Conservation (phyloP, 2,329 filamentous ascomycete species). For the Paraconiothyrium brasiliense region DNA sequence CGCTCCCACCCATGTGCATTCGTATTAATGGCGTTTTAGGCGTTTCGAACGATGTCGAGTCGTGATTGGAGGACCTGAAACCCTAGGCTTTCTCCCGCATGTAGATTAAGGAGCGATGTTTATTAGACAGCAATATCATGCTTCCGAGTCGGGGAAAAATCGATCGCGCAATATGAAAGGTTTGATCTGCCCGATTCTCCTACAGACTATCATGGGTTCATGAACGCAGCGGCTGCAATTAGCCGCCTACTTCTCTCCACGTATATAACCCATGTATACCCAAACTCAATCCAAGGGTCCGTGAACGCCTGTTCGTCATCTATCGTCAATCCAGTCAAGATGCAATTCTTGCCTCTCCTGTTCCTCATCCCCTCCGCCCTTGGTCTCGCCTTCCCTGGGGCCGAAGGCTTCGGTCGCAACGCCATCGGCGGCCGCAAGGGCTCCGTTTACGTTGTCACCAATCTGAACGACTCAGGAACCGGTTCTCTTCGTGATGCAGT, state of each 20-base stretch:
- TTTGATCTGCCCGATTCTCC: not conserved
- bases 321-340: slow-evolving; percentile 3
- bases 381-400: slow-evolving; percentile 58
- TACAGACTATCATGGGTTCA: not conserved
- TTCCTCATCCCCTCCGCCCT: slow-evolving; percentile 21
- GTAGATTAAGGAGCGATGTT: slow-evolving; percentile 13
- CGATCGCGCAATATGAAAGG: not conserved
- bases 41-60: not conserved
- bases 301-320: not conserved
- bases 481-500: slow-evolving; percentile 63
- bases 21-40: slow-evolving; percentile 3
- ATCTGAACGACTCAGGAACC: slow-evolving; percentile 58
- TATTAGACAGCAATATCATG: not conserved
- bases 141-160: slow-evolving; percentile 10
- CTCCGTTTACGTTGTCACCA: slow-evolving; percentile 60
- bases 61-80: slow-evolving; percentile 20
- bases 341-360: slow-evolving; percentile 16
- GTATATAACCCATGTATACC: not conserved
- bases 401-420: slow-evolving; percentile 60
- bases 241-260: not conserved
- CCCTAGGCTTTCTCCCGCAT: slow-evolving; percentile 14
- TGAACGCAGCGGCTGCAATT: no score
- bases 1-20: not conserved
- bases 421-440: slow-evolving; percentile 59
- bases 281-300: not conserved